A percentile compares a stretch with the other conserved stretches of the same genome.
These are phyloP conservation scores for Kluyveromyces wickerhamii DNA, from an alignment of 805 yeast genomes.

Conservation along the genomic window DNA sequence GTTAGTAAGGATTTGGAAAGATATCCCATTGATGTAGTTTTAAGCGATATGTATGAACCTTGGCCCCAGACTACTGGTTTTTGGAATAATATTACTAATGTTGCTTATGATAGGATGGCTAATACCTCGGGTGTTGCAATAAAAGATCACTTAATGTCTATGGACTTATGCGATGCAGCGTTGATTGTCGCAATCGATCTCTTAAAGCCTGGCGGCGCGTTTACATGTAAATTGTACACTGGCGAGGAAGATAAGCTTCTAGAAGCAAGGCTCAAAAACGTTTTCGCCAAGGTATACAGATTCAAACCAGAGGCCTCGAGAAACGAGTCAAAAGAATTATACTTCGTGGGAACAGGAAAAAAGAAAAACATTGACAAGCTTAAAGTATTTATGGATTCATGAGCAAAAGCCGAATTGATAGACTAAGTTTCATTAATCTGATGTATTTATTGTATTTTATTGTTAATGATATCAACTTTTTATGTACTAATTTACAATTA, in stretches of 20 bases:
- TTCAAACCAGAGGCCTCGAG: constrained; percentile 81
- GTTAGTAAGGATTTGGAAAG: constrained; percentile 9
- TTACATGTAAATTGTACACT: constrained; percentile 77
- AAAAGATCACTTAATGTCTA: constrained; percentile 75
- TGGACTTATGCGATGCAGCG: constrained; percentile 89
- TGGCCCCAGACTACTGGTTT: constrained; percentile 43
- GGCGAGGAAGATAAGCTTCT: constrained; percentile 70
- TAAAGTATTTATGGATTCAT: constrained; percentile 31
- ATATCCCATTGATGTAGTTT: constrained; percentile 52
- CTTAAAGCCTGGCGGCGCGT: constrained; percentile 60
- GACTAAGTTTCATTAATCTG: no score
- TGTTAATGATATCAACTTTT: neutral
- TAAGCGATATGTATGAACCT: constrained; percentile 81
- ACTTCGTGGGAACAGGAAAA: constrained; percentile 61
- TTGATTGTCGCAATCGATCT: constrained; percentile 63
- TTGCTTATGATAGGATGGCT: constrained; percentile 82
- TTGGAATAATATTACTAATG: constrained; percentile 63
- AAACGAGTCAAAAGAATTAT: constrained; percentile 71
- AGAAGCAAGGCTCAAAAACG: constrained; percentile 47
- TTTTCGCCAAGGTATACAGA: constrained; percentile 56
- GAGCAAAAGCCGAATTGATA: no score
- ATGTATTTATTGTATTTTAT: no score
- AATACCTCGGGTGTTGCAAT: constrained; percentile 80
- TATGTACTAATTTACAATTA: constrained; percentile 10
- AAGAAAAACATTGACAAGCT: constrained; percentile 35